Percentiles rank a stretch among this genome's conserved stretches.
These are phyloP conservation scores for Russula sp. DNA, from an alignment of 768 basidiomycete species.

Conservation along the genomic window DNA sequence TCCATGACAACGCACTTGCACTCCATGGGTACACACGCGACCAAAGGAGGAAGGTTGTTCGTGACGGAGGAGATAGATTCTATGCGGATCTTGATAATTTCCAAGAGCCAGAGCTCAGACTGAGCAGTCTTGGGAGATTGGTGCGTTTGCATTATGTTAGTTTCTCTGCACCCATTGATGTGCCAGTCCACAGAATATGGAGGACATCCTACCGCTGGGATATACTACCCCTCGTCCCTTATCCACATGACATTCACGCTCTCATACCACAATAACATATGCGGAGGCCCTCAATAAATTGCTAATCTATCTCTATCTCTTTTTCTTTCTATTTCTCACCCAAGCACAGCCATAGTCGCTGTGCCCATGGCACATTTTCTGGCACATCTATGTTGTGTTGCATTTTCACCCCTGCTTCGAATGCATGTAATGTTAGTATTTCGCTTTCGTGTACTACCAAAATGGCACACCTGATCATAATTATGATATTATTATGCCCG, in stretches of 20 bases:
- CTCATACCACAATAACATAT: not conserved
- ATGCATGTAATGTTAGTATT: not conserved
- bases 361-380: too few species aligned
- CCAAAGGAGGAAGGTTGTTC: not conserved
- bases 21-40: constrained; percentile 6
- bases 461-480: not conserved
- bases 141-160: not conserved
- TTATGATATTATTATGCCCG: too few species aligned
- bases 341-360: too few species aligned
- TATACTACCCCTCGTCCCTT: not conserved
- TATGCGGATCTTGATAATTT: constrained; percentile 15
- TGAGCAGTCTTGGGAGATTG: constrained; percentile 15
- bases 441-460: not conserved
- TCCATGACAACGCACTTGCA: constrained; percentile 5
- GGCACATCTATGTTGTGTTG: too few species aligned
- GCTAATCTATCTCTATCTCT: not conserved
- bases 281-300: not conserved
- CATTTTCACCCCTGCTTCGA: too few species aligned
- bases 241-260: not conserved
- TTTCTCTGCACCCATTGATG: not conserved
- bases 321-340: not conserved
- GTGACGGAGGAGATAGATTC: not conserved
- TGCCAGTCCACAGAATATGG: not conserved
- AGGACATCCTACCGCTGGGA: not conserved
- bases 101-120: constrained; percentile 3